A percentile compares a stretch with the other conserved stretches of the same genome.
phyloP scores from a whole-genome alignment of 108 stramenopile species.

The Pseudonitzschia multiseries region DNA sequence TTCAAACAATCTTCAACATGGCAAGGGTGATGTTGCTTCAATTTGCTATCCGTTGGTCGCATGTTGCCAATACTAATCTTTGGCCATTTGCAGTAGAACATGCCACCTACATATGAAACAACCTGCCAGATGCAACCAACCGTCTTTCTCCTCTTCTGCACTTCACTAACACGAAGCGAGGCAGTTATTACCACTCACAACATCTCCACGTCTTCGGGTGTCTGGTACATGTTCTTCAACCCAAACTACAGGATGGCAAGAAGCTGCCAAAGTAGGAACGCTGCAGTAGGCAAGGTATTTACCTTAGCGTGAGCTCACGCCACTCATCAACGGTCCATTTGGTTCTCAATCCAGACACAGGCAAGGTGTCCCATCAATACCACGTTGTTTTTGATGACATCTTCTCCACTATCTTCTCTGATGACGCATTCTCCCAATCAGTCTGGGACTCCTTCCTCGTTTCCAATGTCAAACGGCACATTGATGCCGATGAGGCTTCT shows the following conservation, averaged over 20 bases:
- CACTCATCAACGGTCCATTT: slow-evolving; percentile 43
- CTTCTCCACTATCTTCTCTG: too few relatives aligned
- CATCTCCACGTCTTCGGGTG: slow-evolving; percentile 37
- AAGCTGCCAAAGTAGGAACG: slow-evolving; percentile 43
- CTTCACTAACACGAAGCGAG: slow-evolving; percentile 23
- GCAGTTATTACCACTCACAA: slow-evolving; percentile 3
- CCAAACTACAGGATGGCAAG: slow-evolving; percentile 36
- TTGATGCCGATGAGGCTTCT: too few relatives aligned
- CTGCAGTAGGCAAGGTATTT: slow-evolving; percentile 32
- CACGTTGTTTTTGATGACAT: too few relatives aligned
- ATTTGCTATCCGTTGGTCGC: slow-evolving; percentile 42
- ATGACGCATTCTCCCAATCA: too few relatives aligned
- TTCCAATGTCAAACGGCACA: too few relatives aligned
- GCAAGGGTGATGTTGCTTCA: slow-evolving; percentile 52
- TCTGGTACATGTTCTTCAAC: slow-evolving; percentile 40
- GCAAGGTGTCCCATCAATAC: slow-evolving; percentile 36
- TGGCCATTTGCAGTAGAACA: slow-evolving; percentile 58
- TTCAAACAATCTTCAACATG: slow-evolving; percentile 31
- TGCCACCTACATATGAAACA: slow-evolving; percentile 43
- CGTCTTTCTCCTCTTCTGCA: slow-evolving; percentile 37
- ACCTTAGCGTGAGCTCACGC: slow-evolving; percentile 33
- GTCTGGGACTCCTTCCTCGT: too few relatives aligned
- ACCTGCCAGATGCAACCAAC: slow-evolving; percentile 21
- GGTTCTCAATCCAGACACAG: slow-evolving; percentile 39
- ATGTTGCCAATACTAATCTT: slow-evolving; percentile 9